Conservation (phyloP, 2,329 filamentous ascomycete species). For the Onygenales sp. region DNA sequence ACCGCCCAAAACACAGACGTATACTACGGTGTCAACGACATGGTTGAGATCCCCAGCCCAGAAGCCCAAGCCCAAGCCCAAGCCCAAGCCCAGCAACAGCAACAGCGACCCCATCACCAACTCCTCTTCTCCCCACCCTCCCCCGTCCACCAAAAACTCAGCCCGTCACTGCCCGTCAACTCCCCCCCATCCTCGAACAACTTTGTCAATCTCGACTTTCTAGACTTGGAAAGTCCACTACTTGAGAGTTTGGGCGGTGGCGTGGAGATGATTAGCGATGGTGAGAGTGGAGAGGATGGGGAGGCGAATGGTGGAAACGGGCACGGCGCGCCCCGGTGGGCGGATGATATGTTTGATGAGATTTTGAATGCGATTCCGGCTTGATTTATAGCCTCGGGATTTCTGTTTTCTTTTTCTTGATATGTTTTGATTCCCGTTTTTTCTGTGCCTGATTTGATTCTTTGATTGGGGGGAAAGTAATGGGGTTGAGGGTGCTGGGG, state of each 20-base stretch:
- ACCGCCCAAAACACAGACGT: background rate
- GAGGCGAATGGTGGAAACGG: background rate
- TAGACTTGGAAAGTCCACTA: slow-evolving; percentile 4
- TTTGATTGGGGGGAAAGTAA: too few species aligned
- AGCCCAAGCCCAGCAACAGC: background rate
- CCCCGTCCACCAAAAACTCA: background rate
- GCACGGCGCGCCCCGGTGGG: background rate
- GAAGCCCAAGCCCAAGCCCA: background rate
- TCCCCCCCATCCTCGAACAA: background rate
- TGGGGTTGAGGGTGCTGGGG: too few species aligned
- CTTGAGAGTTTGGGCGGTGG: background rate
- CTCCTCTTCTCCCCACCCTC: background rate
- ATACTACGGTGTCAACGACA: background rate
- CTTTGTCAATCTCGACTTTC: slow-evolving; percentile 8
- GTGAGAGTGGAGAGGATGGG: background rate
- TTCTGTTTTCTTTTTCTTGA: background rate
- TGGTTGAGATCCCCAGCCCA: background rate
- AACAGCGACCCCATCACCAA: background rate
- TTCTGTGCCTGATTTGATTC: too few species aligned
- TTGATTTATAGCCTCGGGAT: background rate
- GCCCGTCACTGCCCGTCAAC: background rate
- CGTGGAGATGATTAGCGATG: background rate
- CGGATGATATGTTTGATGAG: slow-evolving; percentile 7
- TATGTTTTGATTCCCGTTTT: background rate
- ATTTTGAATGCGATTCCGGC: slow-evolving; percentile 6